Base-by-base conservation (phyloP, 768 basidiomycete species). In the Rhizopogon rudus region DNA sequence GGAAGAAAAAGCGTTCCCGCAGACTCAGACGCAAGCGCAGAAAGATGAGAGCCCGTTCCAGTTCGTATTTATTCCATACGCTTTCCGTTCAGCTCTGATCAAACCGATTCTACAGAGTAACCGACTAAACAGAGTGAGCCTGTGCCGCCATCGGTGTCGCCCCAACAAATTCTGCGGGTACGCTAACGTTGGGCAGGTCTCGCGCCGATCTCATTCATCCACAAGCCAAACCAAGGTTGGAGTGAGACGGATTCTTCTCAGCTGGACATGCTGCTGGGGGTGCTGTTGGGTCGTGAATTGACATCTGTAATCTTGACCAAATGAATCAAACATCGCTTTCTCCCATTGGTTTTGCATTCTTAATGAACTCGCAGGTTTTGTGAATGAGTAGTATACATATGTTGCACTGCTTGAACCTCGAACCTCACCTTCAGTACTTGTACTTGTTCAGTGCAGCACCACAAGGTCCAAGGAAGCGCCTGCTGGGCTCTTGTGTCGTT, bases 41-140 rank as follows among this genome's bases (percentile, higher is more conserved):
- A 88, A 93, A 93, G 82, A 93, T 93, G 91, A 84, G 91, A 73
- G 91, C 91, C 60, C 91, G 91, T 75, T 93, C 91, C 81, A 93
- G 91, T 93, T 64, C 62, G 91, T 87, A 42, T 40, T 39, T 5
- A 3, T 44, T 52, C 14, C 44, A 28, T 52, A 46, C 1, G 50
- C 28, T 33, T 48, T 22, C 40, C 12, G 22, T n/a, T 17, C 33
- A 25, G 44, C 17, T 40, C 51, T 52, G 9, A 55, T 33, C 33
- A 42, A 22, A 40, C 53, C n/a, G 25, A 37, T 40, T 49, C 20
- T 51, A 45, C 69, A 75, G 74, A 75, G 70, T 75, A 74, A 74
- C 62, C 56, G 57, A 61, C 62, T 33, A 5, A 29, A 57, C 60
- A 44, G 59, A 56, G 65, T 49, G 66, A 68, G 70, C 61, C 52